Conservation (phyloP, 2,329 filamentous ascomycete species). For the Ustulina deusta region DNA sequence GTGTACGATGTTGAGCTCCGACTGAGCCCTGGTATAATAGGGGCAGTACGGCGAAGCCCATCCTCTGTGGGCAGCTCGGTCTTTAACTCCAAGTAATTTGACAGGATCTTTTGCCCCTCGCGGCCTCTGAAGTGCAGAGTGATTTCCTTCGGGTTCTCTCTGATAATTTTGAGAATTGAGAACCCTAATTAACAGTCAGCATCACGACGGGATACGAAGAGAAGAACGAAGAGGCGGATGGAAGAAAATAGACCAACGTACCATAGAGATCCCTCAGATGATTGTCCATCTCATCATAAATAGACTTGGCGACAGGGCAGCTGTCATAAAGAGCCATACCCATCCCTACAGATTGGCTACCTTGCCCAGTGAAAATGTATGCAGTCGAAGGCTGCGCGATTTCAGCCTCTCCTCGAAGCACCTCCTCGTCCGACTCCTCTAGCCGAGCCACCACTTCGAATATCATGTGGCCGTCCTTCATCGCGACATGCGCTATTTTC, state of each 20-base stretch:
- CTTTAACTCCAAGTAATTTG: constrained; percentile 99
- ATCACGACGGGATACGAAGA: background rate
- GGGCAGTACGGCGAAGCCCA: constrained; percentile 94
- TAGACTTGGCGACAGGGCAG: constrained; percentile 92
- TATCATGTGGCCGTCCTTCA: constrained; percentile 98
- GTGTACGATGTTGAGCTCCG: constrained; percentile 96
- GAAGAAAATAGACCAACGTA: constrained; percentile 57
- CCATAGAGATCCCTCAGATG: constrained; percentile 99
- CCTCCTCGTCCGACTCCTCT: constrained; percentile 95
- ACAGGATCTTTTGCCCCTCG: constrained; percentile 93
- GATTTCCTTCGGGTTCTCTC: constrained; percentile 99
- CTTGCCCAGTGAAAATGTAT: constrained; percentile 98
- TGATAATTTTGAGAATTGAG: constrained; percentile 97
- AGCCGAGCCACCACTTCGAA: constrained; percentile 98
- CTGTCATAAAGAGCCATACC: constrained; percentile 98
- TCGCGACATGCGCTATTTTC: constrained; percentile 94
- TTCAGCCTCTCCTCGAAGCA: constrained; percentile 93
- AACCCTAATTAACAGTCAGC: constrained; percentile 69
- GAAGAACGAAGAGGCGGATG: background rate
- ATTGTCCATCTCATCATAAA: constrained; percentile 97
- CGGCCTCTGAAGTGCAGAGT: constrained; percentile 98
- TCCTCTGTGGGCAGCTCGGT: constrained; percentile 97
- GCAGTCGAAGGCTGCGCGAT: constrained; percentile 96
- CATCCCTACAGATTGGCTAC: constrained; percentile 99
- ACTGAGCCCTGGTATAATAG: constrained; percentile 97